Evolutionary conservation across 306 rosid species (phyloP), one percentile per base, ranked within the genome.

Genomic region (Cyclanthera cordifolia): DNA sequence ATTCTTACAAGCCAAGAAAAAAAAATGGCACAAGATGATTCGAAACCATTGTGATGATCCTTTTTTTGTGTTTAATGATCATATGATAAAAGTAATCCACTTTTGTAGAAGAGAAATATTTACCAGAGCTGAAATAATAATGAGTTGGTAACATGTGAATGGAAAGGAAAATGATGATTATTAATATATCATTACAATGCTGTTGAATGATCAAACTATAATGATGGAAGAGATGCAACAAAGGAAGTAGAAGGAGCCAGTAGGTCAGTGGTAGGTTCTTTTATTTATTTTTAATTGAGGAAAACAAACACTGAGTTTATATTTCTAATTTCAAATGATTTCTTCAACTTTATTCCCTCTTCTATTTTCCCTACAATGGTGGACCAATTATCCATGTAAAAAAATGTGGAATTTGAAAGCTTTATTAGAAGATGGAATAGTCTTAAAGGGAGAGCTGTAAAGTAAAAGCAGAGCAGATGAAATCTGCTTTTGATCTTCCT

Each of bases 141-240:
- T 74, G 86, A 82, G 81, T 65, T 74, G 80, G 81, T 67, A 74
- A 87, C 82, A 81, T 82, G 88, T 82, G 84, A 20, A 85, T 79
- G 87, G 81, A 80, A 82, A 41, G 78, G 85, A 84, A 82, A 95
- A 85, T 74, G 88, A 80, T 85, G 92, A 90, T 90, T 78, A 87
- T 90, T 85, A 87, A 73, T 84, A 53, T 78, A 87, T 90, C 66
- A 87, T 90, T 88, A 87, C 80, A 21, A 64, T 75, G 86, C 34
- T 80, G 82, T 82, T 81, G 85, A 87, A 81, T 83, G 85, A 85
- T 85, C 82, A 83, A 83, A 76, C 32, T 45, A 41, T 39, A 52
- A 82, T 83, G 79, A 84, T 79, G 78, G 41, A 30, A 24, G 76
- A 79, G 59, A 10, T 79, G 84, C 73, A 74, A 43, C 65, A 57